A percentile compares a stretch with the other conserved stretches of the same genome.
Conservation (phyloP, 495 filamentous ascomycete species). For the Xylaria scruposa region DNA sequence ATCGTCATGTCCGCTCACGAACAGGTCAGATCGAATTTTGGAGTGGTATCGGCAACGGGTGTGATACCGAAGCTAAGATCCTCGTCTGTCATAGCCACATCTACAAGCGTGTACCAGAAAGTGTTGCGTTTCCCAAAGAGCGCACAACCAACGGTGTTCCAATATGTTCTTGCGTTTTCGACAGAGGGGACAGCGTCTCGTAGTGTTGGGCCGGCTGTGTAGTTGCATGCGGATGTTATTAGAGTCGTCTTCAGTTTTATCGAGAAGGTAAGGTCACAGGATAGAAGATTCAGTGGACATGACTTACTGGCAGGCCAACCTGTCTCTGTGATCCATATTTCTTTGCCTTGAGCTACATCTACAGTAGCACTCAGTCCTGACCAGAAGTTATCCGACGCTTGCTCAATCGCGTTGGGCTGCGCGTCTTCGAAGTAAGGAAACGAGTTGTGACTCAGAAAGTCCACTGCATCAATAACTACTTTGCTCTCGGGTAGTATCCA, state of each 20-base stretch:
- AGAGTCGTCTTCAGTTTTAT: neutral
- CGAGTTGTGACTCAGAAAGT: slow-evolving; percentile 74
- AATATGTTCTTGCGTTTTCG: slow-evolving; percentile 72
- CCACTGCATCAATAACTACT: slow-evolving; percentile 64
- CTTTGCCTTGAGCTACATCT: slow-evolving; percentile 63
- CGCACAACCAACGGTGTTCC: slow-evolving; percentile 71
- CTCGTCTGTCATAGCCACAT: slow-evolving; percentile 51
- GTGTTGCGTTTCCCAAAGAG: slow-evolving; percentile 68
- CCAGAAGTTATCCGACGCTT: slow-evolving; percentile 63
- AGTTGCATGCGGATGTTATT: slow-evolving; percentile 1
- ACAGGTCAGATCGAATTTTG: slow-evolving; percentile 60
- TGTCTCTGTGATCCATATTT: slow-evolving; percentile 81
- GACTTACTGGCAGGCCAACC: slow-evolving; percentile 74
- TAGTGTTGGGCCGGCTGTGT: slow-evolving; percentile 53
- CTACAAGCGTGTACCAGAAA: slow-evolving; percentile 73
- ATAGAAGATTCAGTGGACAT: slow-evolving; percentile 19
- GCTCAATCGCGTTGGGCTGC: slow-evolving; percentile 64
- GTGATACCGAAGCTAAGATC: slow-evolving; percentile 37
- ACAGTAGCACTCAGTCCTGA: slow-evolving; percentile 62
- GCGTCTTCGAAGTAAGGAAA: slow-evolving; percentile 73
- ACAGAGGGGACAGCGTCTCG: slow-evolving; percentile 64
- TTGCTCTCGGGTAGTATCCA: slow-evolving; percentile 72
- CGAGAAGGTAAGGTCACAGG: neutral
- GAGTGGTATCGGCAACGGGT: slow-evolving; percentile 52
- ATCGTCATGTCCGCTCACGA: neutral